phyloP scores from a whole-genome alignment of 805 yeast species.

The Saccharomycopsis selenospora region DNA sequence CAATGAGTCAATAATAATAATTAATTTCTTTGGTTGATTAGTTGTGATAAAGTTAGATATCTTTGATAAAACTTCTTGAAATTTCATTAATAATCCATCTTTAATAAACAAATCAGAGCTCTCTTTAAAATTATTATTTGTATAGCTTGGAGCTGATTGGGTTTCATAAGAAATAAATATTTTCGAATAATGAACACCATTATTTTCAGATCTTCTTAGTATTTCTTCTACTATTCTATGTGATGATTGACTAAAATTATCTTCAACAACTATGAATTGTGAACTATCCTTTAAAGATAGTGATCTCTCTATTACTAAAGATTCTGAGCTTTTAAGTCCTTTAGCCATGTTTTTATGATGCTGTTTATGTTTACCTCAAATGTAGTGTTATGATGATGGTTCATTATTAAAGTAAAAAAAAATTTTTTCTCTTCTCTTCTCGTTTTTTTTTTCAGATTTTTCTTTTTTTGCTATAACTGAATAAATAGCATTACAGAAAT shows the following conservation, averaged over 20 bases:
- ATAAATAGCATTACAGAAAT: no score
- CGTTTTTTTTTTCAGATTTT: no score
- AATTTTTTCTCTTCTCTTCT: no score
- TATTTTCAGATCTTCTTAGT: conserved; percentile 31
- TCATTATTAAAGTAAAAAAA: no score
- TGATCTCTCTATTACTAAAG: conserved; percentile 36
- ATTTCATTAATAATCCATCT: neutral
- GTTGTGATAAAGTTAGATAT: neutral
- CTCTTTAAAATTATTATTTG: conserved; percentile 43
- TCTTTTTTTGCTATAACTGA: no score
- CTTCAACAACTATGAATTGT: conserved; percentile 65
- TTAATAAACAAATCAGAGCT: conserved; percentile 20
- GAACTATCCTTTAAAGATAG: conserved; percentile 64
- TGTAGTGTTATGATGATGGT: no score
- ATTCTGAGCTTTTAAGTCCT: conserved; percentile 3
- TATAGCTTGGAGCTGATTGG: conserved; percentile 41
- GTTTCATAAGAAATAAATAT: conserved; percentile 68
- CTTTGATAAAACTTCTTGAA: neutral
- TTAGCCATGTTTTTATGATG: no score
- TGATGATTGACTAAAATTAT: conserved; percentile 66
- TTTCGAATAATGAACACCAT: conserved; percentile 28
- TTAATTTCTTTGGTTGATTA: conserved; percentile 27
- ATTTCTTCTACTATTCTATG: conserved; percentile 51
- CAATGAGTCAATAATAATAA: conserved; percentile 60
- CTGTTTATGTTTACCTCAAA: no score